phyloP scores from a whole-genome alignment of 345 rosid genomes.

The Camelina neglecta region DNA sequence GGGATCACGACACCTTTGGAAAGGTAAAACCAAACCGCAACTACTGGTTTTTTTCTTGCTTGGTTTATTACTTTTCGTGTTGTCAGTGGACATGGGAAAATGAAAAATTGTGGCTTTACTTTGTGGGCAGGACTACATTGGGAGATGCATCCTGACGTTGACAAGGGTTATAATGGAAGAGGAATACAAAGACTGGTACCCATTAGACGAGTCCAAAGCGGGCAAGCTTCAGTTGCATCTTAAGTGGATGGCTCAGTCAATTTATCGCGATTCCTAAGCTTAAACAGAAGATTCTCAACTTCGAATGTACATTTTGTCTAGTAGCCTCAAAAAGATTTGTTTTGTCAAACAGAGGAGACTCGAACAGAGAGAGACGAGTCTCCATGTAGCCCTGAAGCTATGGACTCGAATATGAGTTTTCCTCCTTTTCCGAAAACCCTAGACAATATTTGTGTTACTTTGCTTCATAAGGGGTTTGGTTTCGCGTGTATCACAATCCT shows the following conservation, averaged over 20 bases:
- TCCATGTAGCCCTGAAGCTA: conserved; percentile 12
- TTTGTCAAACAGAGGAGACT: conserved; percentile 24
- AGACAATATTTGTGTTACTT: neutral
- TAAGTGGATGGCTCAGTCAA: conserved; percentile 92
- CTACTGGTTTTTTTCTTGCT: neutral
- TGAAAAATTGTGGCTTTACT: neutral
- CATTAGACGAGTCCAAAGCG: conserved; percentile 70
- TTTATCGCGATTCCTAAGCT: conserved; percentile 72
- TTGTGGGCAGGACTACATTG: conserved; percentile 77
- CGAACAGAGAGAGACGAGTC: neutral
- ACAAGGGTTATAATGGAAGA: conserved; percentile 92
- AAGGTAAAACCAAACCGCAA: conserved; percentile 61
- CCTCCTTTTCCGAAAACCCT: conserved; percentile 7
- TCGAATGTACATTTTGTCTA: conserved; percentile 43
- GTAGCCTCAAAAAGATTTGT: conserved; percentile 21
- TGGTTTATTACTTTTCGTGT: neutral
- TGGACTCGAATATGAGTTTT: conserved; percentile 28
- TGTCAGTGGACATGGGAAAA: neutral
- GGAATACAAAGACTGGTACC: conserved; percentile 70
- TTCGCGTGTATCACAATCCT: conserved; percentile 10
- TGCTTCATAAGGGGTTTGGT: neutral
- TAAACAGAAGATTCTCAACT: conserved; percentile 28
- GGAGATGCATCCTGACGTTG: conserved; percentile 95
- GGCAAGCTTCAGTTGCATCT: conserved; percentile 71
- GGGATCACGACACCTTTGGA: conserved; percentile 98